Conservation (phyloP, 1,284 basidiomycete genomes). For the Phlebopus sp. region DNA sequence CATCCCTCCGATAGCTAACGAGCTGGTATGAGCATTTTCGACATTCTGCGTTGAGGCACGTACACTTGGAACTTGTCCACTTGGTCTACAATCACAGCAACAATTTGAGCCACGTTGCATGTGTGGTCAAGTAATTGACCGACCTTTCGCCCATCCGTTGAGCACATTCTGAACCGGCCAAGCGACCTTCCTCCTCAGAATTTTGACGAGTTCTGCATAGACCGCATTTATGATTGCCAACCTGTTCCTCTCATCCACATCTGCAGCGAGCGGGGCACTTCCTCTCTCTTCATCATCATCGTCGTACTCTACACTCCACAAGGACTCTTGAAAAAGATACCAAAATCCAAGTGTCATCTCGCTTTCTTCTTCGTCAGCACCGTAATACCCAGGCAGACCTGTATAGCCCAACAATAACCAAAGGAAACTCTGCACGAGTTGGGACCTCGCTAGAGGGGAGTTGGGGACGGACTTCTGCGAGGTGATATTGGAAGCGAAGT, state of each 20-base stretch:
- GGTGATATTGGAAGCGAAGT: constrained; percentile 69
- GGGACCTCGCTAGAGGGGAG: constrained; percentile 35
- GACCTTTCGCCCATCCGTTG: constrained; percentile 69
- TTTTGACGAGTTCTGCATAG: constrained; percentile 72
- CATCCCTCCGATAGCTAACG: constrained; percentile 77
- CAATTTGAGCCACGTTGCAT: constrained; percentile 1
- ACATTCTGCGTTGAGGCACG: constrained; percentile 24
- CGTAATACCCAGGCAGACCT: constrained; percentile 71
- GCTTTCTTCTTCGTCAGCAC: constrained; percentile 80
- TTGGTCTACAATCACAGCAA: constrained; percentile 50
- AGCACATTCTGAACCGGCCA: constrained; percentile 54
- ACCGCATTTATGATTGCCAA: constrained; percentile 69
- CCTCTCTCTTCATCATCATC: constrained; percentile 41
- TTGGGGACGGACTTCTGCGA: constrained; percentile 34
- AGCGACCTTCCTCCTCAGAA: constrained; percentile 69
- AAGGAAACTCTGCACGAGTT: constrained; percentile 69
- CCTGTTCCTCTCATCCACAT: constrained; percentile 41
- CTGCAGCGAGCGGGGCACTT: constrained; percentile 21
- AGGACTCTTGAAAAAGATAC: constrained; percentile 84
- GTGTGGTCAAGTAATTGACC: constrained; percentile 16
- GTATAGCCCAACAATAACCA: constrained; percentile 73
- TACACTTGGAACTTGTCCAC: constrained; percentile 74
- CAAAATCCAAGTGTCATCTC: constrained; percentile 86
- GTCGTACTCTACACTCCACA: constrained; percentile 74
- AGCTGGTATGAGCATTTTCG: constrained; percentile 14